phyloP scores from a whole-genome alignment of 2,329 filamentous ascomycete species.

The Mariannaea elegans region DNA sequence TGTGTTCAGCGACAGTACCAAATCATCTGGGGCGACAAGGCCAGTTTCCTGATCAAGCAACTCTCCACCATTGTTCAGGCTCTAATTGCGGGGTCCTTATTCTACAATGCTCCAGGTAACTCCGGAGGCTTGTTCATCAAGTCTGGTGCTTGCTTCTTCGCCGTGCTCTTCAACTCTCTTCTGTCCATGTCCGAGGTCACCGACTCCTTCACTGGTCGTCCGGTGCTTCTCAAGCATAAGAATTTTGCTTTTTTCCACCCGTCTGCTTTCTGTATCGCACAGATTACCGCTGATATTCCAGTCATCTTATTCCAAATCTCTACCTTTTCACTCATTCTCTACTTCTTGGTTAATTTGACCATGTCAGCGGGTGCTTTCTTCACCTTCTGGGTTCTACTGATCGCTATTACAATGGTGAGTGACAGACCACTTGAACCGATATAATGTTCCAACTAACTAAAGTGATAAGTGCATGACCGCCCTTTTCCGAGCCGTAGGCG shows the following conservation, averaged over 20 bases:
- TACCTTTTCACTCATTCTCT: slow-evolving; percentile 65
- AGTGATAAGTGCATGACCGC: slow-evolving; percentile 61
- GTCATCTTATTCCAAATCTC: slow-evolving; percentile 67
- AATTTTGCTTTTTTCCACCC: slow-evolving; percentile 67
- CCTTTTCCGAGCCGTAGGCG: slow-evolving; percentile 64
- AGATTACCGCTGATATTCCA: slow-evolving; percentile 63
- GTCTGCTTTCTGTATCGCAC: slow-evolving; percentile 66
- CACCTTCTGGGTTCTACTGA: slow-evolving; percentile 66
- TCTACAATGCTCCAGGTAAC: slow-evolving; percentile 69
- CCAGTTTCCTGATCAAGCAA: slow-evolving; percentile 71
- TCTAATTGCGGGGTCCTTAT: slow-evolving; percentile 71
- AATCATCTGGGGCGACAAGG: slow-evolving; percentile 71
- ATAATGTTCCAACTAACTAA: slow-evolving; percentile 5
- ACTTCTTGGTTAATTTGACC: slow-evolving; percentile 70
- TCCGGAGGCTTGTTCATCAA: slow-evolving; percentile 71
- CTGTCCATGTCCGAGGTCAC: slow-evolving; percentile 74
- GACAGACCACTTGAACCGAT: background rate
- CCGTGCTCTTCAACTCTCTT: slow-evolving; percentile 69
- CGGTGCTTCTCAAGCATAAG: slow-evolving; percentile 67
- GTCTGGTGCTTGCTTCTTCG: slow-evolving; percentile 70
- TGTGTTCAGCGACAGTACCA: slow-evolving; percentile 70
- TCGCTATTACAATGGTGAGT: slow-evolving; percentile 60
- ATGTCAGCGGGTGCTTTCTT: slow-evolving; percentile 64
- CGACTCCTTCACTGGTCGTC: slow-evolving; percentile 67
- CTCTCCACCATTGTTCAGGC: slow-evolving; percentile 65